Evolutionary conservation across 179 eudicot species (phyloP).

Genomic region (Amaranthus tricolor): DNA sequence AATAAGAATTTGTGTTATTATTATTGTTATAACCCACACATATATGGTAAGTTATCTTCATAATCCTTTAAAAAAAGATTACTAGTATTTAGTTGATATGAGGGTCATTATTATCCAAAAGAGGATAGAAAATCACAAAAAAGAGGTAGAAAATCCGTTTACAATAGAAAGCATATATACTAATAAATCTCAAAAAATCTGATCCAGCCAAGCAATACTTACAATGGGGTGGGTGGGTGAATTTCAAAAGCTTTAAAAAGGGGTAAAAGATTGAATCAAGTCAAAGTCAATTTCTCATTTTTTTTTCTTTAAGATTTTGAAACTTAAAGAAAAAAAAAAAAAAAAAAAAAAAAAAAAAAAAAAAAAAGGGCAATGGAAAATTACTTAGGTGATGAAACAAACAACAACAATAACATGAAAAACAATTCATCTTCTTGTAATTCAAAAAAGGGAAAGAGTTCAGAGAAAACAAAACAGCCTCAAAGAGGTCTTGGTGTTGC

Average conservation of each 20-base stretch:
- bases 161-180: neutral
- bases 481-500: conserved; percentile 35
- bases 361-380: neutral
- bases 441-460: conserved; percentile 20
- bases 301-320: neutral
- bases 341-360: no score
- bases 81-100: no score
- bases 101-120: no score
- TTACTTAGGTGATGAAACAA: neutral
- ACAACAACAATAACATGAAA: no score
- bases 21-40: no score
- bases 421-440: neutral
- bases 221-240: conserved; percentile 10
- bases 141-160: neutral
- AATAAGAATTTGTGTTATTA: no score
- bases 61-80: no score
- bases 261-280: no score
- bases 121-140: no score
- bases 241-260: neutral
- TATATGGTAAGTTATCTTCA: no score
- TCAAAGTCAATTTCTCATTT: no score
- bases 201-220: conserved; percentile 19
- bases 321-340: neutral
- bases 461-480: conserved; percentile 60
- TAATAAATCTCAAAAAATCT: conserved; percentile 21